Percentiles rank a stretch among this genome's conserved stretches.
Conservation (phyloP, 805 yeast species). For the Yamadazyma nakazawae region DNA sequence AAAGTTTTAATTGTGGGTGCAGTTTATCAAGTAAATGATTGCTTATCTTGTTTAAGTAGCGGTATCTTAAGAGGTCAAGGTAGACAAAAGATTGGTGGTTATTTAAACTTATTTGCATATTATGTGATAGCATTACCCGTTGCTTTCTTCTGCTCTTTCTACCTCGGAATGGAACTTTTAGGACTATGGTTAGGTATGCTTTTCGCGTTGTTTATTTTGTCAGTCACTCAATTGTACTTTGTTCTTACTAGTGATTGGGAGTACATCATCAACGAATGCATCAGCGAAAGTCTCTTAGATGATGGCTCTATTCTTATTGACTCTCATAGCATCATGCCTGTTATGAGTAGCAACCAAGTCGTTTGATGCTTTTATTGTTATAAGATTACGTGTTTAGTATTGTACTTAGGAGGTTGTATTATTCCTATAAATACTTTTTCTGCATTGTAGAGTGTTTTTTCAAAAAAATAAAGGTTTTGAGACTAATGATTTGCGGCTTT, state of each 20-base stretch:
- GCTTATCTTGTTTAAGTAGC: constrained; percentile 46
- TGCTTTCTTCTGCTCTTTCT: constrained; percentile 44
- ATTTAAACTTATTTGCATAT: constrained; percentile 45
- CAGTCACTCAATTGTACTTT: constrained; percentile 39
- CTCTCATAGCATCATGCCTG: constrained; percentile 30
- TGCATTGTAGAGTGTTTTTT: too few species aligned
- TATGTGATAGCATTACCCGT: constrained; percentile 49
- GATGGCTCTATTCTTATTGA: constrained; percentile 29
- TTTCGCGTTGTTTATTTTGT: constrained; percentile 39
- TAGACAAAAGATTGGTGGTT: constrained; percentile 54
- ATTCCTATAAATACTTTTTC: too few species aligned
- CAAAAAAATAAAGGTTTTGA: too few species aligned
- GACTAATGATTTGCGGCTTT: too few species aligned
- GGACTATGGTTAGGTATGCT: constrained; percentile 52
- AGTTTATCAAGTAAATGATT: constrained; percentile 51
- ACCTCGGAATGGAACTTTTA: constrained; percentile 33
- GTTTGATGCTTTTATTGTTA: constrained; percentile 3
- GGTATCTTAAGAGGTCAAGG: constrained; percentile 61
- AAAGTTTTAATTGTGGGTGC: constrained; percentile 46
- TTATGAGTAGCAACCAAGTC: constrained; percentile 22
- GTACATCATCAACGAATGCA: constrained; percentile 34
- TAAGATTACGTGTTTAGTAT: neutral
- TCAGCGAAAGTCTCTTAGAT: constrained; percentile 41
- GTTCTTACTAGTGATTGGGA: constrained; percentile 46
- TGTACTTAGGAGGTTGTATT: neutral